A percentile compares a stretch with the other conserved stretches of the same genome.
These are phyloP conservation scores for Talaromyces sp. DNA, from an alignment of 2,329 filamentous ascomycete species.

Conservation along the genomic window DNA sequence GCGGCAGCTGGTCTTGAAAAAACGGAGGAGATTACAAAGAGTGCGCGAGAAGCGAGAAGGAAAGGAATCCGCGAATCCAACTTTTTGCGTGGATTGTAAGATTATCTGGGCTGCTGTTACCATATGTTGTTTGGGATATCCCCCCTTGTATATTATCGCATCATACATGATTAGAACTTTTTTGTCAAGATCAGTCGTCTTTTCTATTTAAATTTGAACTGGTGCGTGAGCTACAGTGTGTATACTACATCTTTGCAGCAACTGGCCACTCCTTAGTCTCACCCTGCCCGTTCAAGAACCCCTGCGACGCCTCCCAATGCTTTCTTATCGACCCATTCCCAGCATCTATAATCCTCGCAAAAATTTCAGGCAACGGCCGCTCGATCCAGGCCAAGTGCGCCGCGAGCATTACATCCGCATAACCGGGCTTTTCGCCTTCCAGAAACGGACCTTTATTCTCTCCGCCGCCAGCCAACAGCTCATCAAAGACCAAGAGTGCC, in stretches of 20 bases:
- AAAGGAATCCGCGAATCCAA: slow-evolving; percentile 47
- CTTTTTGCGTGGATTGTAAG: slow-evolving; percentile 47
- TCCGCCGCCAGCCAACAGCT: slow-evolving; percentile 28
- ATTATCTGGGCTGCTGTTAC: slow-evolving; percentile 4
- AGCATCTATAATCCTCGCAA: slow-evolving; percentile 24
- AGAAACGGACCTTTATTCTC: slow-evolving; percentile 35
- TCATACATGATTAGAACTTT: slow-evolving; percentile 1
- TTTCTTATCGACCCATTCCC: slow-evolving; percentile 29
- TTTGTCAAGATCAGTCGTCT: not conserved
- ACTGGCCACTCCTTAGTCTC: slow-evolving; percentile 33
- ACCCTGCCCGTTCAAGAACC: slow-evolving; percentile 33
- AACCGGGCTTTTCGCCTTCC: slow-evolving; percentile 31
- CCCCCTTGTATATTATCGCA: slow-evolving; percentile 6
- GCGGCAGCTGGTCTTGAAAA: slow-evolving; percentile 37
- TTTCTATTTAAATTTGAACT: not conserved
- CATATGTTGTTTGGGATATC: not conserved
- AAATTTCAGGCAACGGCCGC: slow-evolving; percentile 24
- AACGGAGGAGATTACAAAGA: slow-evolving; percentile 42
- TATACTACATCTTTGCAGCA: slow-evolving; percentile 17
- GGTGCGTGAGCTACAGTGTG: not conserved
- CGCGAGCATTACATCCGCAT: slow-evolving; percentile 30
- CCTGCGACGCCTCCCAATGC: slow-evolving; percentile 30
- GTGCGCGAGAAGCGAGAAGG: slow-evolving; percentile 43
- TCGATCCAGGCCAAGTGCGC: slow-evolving; percentile 28
- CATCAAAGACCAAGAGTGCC: slow-evolving; percentile 23